Evolutionary conservation across 1,284 basidiomycete species (phyloP).

Genomic region (Ceratobasidium papillatum): DNA sequence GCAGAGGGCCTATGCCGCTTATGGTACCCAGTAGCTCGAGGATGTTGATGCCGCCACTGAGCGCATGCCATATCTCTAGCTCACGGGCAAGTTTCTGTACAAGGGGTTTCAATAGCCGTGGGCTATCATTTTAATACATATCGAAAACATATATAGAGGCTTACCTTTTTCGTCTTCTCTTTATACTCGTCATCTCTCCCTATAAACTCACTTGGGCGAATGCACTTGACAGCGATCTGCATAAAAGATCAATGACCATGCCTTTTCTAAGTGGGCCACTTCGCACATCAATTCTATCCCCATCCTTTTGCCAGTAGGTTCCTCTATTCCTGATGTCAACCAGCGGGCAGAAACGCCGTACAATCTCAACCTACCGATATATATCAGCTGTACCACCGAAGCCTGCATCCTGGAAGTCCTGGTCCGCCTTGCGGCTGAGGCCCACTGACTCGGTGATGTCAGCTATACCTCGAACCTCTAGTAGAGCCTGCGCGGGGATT

Average conservation of each 20-base stretch:
- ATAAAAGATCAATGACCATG: no score
- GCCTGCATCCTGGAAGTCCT: conserved; percentile 18
- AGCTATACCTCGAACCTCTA: no score
- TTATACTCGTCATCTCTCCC: neutral
- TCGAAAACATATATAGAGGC: neutral
- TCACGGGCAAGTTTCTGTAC: conserved; percentile 29
- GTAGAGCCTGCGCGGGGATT: no score
- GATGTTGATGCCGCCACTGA: neutral
- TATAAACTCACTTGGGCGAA: no score
- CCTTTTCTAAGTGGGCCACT: no score
- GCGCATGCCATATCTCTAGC: conserved; percentile 24
- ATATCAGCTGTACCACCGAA: conserved; percentile 37
- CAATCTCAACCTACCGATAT: conserved; percentile 11
- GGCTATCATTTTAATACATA: neutral
- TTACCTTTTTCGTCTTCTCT: conserved; percentile 12
- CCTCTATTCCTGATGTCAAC: neutral
- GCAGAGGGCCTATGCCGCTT: conserved; percentile 11
- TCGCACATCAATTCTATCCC: neutral
- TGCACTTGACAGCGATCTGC: no score
- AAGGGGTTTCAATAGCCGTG: neutral
- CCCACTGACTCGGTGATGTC: conserved; percentile 19
- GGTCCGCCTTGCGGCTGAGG: neutral
- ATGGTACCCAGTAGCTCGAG: conserved; percentile 23
- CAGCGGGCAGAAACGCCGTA: no score
- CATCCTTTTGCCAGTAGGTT: neutral